Conservation (phyloP, 306 rosid species). For the Luffa acutangula region DNA sequence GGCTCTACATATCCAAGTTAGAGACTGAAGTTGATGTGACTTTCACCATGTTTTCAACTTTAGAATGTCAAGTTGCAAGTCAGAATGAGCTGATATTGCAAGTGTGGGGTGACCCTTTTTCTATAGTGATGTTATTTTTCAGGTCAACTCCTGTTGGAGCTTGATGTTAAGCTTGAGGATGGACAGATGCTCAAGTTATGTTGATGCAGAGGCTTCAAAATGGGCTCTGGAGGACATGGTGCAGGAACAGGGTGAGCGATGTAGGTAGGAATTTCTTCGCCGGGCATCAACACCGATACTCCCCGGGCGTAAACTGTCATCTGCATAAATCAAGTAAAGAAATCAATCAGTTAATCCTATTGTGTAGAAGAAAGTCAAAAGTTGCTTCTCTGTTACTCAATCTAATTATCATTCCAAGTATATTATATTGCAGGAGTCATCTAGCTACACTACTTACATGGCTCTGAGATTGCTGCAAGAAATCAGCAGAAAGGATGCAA, state of each 20-base stretch:
- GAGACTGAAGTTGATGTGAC: slow-evolving; percentile 7
- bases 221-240: slow-evolving; percentile 30
- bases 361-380: neutral
- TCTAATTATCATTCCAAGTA: neutral
- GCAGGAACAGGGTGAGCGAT: slow-evolving; percentile 58
- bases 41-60: slow-evolving; percentile 5
- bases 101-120: neutral
- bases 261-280: slow-evolving; percentile 49
- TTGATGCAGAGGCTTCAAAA: slow-evolving; percentile 31
- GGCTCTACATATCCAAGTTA: neutral
- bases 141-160: slow-evolving; percentile 5
- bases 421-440: neutral
- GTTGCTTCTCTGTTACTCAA: neutral
- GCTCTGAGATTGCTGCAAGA: neutral
- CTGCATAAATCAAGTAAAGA: slow-evolving; percentile 9
- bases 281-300: slow-evolving; percentile 69
- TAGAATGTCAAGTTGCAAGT: slow-evolving; percentile 9
- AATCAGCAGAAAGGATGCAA: neutral
- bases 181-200: neutral
- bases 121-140: neutral
- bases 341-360: neutral
- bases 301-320: slow-evolving; percentile 36
- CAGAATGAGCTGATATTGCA: neutral
- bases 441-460: neutral
- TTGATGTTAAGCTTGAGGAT: slow-evolving; percentile 5